A percentile compares a stretch with the other conserved stretches of the same genome.
Evolutionary conservation across 140 eudicot species (phyloP).

Genomic region (Erigeron philadelphicus): DNA sequence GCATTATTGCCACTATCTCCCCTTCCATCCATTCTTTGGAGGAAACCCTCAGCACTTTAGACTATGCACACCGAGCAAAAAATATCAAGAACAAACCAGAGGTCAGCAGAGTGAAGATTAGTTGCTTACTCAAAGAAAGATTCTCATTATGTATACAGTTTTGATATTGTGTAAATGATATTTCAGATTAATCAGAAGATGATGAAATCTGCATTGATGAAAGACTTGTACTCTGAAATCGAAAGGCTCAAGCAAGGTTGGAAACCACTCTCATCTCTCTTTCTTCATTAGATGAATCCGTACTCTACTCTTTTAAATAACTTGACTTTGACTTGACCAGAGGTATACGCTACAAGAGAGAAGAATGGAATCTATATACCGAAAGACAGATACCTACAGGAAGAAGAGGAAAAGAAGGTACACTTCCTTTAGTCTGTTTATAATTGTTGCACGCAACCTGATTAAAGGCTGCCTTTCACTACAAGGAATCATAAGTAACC

Average conservation of each 20-base stretch:
- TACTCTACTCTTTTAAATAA: slow-evolving; percentile 2
- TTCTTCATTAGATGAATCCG: background rate
- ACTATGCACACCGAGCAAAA: slow-evolving; percentile 93
- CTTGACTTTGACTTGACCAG: slow-evolving; percentile 30
- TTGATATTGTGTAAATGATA: slow-evolving; percentile 1
- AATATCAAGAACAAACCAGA: slow-evolving; percentile 90
- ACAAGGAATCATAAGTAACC: too few species aligned
- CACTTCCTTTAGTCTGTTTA: background rate
- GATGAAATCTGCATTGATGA: slow-evolving; percentile 93
- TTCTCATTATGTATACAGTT: background rate
- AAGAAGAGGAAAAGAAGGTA: slow-evolving; percentile 86
- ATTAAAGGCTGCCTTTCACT: background rate
- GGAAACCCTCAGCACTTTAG: slow-evolving; percentile 90
- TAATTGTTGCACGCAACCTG: slow-evolving; percentile 8
- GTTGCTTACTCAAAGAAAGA: background rate
- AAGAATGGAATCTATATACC: slow-evolving; percentile 92
- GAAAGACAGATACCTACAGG: slow-evolving; percentile 84
- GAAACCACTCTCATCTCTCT: background rate
- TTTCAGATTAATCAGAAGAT: slow-evolving; percentile 87
- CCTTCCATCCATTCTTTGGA: slow-evolving; percentile 97
- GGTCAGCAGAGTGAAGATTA: slow-evolving; percentile 31
- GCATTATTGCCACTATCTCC: slow-evolving; percentile 93
- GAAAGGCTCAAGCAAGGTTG: slow-evolving; percentile 83
- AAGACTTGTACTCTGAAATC: slow-evolving; percentile 92
- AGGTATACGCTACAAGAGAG: slow-evolving; percentile 90